A percentile compares a stretch with the other conserved stretches of the same genome.
Evolutionary conservation across 176 grass and related monocot species (phyloP).

Genomic region (Thalia dealbata): DNA sequence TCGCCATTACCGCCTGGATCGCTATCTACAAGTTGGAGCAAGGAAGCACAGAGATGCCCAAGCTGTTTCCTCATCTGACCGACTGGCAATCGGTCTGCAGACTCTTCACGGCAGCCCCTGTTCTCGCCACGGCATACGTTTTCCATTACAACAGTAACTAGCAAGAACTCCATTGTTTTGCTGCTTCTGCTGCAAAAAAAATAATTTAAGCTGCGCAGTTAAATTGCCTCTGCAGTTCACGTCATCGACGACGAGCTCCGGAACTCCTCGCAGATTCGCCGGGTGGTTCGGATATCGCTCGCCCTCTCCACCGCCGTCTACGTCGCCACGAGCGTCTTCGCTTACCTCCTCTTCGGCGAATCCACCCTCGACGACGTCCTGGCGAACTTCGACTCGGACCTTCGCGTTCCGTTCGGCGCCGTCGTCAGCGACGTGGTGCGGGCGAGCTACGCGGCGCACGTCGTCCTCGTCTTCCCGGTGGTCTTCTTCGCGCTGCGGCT

Average conservation of each 20-base stretch:
- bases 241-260: not conserved
- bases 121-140: not conserved
- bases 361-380: conserved; percentile 3
- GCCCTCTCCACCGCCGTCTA: not conserved
- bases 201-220: no score
- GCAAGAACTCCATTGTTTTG: no score
- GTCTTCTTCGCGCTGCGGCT: conserved; percentile 1
- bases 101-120: not conserved
- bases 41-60: conserved; percentile 1
- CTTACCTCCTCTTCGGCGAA: conserved; percentile 5
- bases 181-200: not conserved
- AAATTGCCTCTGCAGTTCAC: not conserved
- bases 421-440: not conserved
- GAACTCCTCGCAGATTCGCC: not conserved
- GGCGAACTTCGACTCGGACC: conserved; percentile 2
- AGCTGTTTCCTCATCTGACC: conserved; percentile 4
- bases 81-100: not conserved
- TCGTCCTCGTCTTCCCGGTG: not conserved
- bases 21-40: not conserved
- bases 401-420: not conserved
- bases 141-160: conserved; percentile 7
- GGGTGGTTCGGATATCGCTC: not conserved
- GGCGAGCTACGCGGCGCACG: not conserved
- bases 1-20: conserved; percentile 1
- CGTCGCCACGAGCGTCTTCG: not conserved